Evolutionary conservation across 2,329 filamentous ascomycete genomes (phyloP).

Genomic region (Claviceps fusiformis): DNA sequence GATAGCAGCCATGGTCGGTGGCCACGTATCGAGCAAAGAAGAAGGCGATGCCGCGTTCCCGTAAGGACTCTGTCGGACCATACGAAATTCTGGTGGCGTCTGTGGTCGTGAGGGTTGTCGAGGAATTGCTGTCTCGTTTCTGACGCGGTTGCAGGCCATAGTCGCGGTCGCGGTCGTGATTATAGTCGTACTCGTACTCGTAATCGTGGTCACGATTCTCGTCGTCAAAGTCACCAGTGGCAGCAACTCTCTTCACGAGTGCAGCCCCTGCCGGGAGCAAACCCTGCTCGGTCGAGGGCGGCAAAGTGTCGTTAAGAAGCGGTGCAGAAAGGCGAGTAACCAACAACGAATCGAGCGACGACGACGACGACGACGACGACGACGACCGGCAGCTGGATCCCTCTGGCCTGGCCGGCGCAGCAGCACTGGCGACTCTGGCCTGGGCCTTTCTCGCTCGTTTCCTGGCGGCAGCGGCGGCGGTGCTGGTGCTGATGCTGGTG

Average conservation of each 20-base stretch:
- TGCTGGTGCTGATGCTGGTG: slow-evolving; percentile 13
- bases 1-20: slow-evolving; percentile 31
- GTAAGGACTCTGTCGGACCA: slow-evolving; percentile 16
- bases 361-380: too few relatives aligned
- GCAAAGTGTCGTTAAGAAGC: background rate
- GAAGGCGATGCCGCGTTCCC: slow-evolving; percentile 32
- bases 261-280: too few relatives aligned
- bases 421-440: slow-evolving; percentile 3
- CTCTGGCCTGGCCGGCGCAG: background rate
- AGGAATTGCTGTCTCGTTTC: background rate
- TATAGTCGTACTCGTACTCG: background rate
- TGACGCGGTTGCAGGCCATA: background rate
- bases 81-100: slow-evolving; percentile 4
- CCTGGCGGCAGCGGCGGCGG: slow-evolving; percentile 9
- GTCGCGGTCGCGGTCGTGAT: background rate
- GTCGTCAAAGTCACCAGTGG: too few relatives aligned
- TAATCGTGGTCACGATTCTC: background rate
- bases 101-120: background rate
- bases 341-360: too few relatives aligned
- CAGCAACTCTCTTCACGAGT: too few relatives aligned
- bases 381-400: too few relatives aligned
- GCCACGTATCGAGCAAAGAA: slow-evolving; percentile 39
- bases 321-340: background rate
- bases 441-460: slow-evolving; percentile 13
- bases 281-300: slow-evolving; percentile 1